A percentile compares a stretch with the other conserved stretches of the same genome.
Evolutionary conservation across 371 early-diverging fungal genomes (phyloP).

Genomic region (Zancudomyces culisetae): DNA sequence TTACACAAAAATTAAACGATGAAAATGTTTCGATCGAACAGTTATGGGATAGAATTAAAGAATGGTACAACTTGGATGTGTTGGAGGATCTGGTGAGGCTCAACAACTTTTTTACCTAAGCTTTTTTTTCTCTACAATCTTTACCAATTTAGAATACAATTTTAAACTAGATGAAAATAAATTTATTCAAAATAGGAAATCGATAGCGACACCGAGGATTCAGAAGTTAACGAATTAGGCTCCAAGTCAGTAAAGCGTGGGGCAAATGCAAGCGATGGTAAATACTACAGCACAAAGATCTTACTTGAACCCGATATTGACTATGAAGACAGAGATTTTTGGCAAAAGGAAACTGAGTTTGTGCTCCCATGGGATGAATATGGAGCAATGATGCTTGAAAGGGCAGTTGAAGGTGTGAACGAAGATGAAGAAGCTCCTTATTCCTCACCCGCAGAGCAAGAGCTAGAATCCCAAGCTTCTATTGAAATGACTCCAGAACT

Average conservation of each 20-base stretch:
- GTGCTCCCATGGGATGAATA: conserved; percentile 20
- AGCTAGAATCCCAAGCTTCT: neutral
- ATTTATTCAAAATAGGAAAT: no score
- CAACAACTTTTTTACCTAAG: no score
- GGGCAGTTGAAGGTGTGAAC: conserved; percentile 11
- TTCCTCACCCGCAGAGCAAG: conserved; percentile 1
- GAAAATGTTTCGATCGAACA: conserved; percentile 2
- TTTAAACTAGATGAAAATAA: no score
- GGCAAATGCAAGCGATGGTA: no score
- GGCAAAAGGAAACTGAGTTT: conserved; percentile 16
- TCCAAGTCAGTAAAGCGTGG: no score
- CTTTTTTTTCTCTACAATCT: no score
- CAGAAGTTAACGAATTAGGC: no score
- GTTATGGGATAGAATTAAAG: conserved; percentile 7
- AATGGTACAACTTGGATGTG: conserved; percentile 14
- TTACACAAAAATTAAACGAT: conserved; percentile 9
- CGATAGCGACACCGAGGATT: no score
- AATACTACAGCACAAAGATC: conserved; percentile 7
- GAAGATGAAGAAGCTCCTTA: conserved; percentile 10
- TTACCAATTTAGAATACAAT: no score
- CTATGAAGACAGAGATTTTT: conserved; percentile 9
- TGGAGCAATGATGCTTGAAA: conserved; percentile 20
- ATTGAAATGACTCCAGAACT: conserved; percentile 6
- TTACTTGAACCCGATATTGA: conserved; percentile 3
- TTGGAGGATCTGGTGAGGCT: conserved; percentile 16